Conservation (phyloP, 2,329 filamentous ascomycete species). For the Sordariomycetes sp. region DNA sequence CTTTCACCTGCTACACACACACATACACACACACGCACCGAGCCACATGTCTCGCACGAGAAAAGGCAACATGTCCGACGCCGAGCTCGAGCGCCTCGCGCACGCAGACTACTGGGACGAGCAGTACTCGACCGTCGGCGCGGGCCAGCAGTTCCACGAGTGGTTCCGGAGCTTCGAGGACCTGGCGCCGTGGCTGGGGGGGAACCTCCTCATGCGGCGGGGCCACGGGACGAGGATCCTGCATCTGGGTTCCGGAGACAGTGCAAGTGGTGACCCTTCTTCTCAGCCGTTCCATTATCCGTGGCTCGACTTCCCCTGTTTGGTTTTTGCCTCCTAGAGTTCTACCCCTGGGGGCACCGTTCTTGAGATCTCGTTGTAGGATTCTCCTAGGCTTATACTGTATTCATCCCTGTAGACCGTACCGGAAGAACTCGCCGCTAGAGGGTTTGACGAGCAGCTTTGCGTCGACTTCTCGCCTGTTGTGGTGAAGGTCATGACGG, state of each 20-base stretch:
- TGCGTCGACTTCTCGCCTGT: constrained; percentile 43
- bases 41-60: too few species aligned
- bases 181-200: constrained; percentile 31
- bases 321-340: too few species aligned
- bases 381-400: too few species aligned
- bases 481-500: constrained; percentile 37
- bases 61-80: not conserved
- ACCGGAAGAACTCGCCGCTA: constrained; percentile 28
- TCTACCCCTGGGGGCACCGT: too few species aligned
- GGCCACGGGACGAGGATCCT: constrained; percentile 25
- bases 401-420: constrained; percentile 25
- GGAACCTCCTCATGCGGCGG: constrained; percentile 22
- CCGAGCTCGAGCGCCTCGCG: not conserved
- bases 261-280: constrained; percentile 22
- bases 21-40: too few species aligned
- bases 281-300: not conserved
- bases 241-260: constrained; percentile 44
- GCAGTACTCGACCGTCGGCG: constrained; percentile 25
- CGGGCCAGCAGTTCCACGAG: constrained; percentile 29
- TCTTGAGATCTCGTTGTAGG: too few species aligned
- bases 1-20: too few species aligned
- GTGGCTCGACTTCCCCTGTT: too few species aligned
- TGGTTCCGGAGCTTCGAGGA: constrained; percentile 37
- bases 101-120: constrained; percentile 34
- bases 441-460: constrained; percentile 36